phyloP scores from a whole-genome alignment of 78 protist genomes.

The Dictyostelium capitatum region DNA sequence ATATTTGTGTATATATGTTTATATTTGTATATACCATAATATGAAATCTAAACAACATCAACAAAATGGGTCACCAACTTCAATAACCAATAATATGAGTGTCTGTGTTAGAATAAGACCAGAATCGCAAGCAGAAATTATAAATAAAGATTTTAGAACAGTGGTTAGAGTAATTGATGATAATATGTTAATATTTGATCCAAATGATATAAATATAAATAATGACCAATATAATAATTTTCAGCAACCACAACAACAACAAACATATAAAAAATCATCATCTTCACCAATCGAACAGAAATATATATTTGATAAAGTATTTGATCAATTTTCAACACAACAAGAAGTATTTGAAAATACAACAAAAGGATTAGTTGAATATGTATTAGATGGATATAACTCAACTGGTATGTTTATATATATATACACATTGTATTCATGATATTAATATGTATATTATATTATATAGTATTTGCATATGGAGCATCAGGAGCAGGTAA shows the following conservation, averaged over 20 bases:
- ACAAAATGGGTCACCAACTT: no score
- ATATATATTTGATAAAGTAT: conserved; percentile 72
- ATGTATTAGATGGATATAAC: conserved; percentile 88
- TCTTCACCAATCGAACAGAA: conserved; percentile 22
- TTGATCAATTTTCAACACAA: conserved; percentile 71
- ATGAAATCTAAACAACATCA: no score
- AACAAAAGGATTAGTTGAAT: conserved; percentile 59
- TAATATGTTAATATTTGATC: conserved; percentile 66
- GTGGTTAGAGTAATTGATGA: conserved; percentile 58
- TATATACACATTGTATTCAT: no score
- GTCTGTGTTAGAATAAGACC: conserved; percentile 56
- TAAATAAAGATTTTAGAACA: background rate
- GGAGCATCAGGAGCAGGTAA: conserved; percentile 93
- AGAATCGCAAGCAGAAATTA: conserved; percentile 63
- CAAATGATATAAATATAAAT: conserved; percentile 1
- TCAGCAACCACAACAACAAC: background rate
- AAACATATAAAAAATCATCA: background rate
- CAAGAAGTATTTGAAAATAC: conserved; percentile 79
- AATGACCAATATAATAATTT: background rate
- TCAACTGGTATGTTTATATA: conserved; percentile 49
- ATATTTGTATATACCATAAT: no score
- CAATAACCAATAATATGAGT: background rate
- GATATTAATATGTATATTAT: no score
- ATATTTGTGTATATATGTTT: no score
- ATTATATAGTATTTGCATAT: conserved; percentile 85